phyloP scores from a whole-genome alignment of 768 basidiomycete species.

The Trametes cinnabarina region DNA sequence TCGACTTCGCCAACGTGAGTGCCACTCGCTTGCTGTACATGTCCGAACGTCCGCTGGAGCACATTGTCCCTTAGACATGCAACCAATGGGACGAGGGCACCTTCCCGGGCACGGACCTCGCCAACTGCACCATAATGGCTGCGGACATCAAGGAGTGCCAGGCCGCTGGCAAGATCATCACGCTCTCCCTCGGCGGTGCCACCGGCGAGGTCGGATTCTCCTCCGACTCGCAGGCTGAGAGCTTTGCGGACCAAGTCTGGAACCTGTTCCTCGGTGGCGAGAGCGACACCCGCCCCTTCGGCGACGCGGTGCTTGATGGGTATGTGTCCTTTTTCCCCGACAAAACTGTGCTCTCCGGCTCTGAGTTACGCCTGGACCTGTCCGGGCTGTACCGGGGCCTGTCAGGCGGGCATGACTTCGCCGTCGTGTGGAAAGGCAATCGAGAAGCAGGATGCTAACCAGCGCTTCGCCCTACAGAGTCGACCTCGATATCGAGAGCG shows the following conservation, averaged over 20 bases:
- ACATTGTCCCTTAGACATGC: conserved; percentile 45
- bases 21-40: not conserved
- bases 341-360: not conserved
- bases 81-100: conserved; percentile 51
- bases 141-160: conserved; percentile 64
- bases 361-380: not conserved
- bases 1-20: conserved; percentile 59
- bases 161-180: conserved; percentile 36
- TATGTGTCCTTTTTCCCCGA: conserved; percentile 27
- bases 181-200: conserved; percentile 41
- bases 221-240: conserved; percentile 52
- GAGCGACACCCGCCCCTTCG: conserved; percentile 66
- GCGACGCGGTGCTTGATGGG: conserved; percentile 70
- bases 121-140: conserved; percentile 59
- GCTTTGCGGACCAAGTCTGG: conserved; percentile 69
- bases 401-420: not conserved
- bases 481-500: conserved; percentile 75
- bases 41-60: not conserved
- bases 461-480: conserved; percentile 30
- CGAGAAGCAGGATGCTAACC: not conserved
- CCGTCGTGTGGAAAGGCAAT: not conserved
- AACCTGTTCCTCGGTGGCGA: conserved; percentile 66
- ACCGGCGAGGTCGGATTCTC: conserved; percentile 61
- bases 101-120: conserved; percentile 60
- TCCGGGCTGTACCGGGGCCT: not conserved